Evolutionary conservation across 2,329 filamentous ascomycete species (phyloP).

Genomic region (Dryadomyces sulphureus): DNA sequence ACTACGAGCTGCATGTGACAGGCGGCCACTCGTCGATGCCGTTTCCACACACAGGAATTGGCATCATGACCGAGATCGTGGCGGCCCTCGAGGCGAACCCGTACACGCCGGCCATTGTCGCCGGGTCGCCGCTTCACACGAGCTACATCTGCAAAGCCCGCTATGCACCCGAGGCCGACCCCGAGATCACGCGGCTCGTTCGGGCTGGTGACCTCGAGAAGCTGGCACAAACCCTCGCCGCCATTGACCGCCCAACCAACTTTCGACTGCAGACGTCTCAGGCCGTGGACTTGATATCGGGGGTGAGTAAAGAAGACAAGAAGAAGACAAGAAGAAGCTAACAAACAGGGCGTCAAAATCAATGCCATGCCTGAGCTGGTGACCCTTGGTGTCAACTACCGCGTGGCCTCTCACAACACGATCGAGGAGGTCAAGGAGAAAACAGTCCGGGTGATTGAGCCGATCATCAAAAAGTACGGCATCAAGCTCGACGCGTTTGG

Average conservation of each 20-base stretch:
- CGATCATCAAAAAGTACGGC: slow-evolving; percentile 39
- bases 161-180: slow-evolving; percentile 28
- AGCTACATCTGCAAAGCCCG: slow-evolving; percentile 27
- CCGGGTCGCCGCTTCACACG: slow-evolving; percentile 18
- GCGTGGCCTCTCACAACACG: slow-evolving; percentile 40
- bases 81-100: slow-evolving; percentile 28
- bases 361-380: slow-evolving; percentile 53
- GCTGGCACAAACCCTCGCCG: slow-evolving; percentile 33
- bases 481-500: slow-evolving; percentile 39
- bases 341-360: slow-evolving; percentile 39
- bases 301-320: slow-evolving; percentile 18
- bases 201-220: slow-evolving; percentile 8
- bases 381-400: slow-evolving; percentile 43
- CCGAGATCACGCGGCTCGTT: slow-evolving; percentile 18
- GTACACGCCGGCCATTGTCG: slow-evolving; percentile 23
- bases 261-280: slow-evolving; percentile 47
- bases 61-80: slow-evolving; percentile 33
- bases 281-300: slow-evolving; percentile 44
- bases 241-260: slow-evolving; percentile 17
- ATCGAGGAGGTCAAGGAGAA: slow-evolving; percentile 33
- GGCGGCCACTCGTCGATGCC: slow-evolving; percentile 48
- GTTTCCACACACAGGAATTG: slow-evolving; percentile 36
- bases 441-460: slow-evolving; percentile 30
- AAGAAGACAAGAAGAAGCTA: too few relatives aligned
- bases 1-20: slow-evolving; percentile 38